These are phyloP conservation scores for Royoungia palumana DNA, from an alignment of 768 basidiomycete genomes.

Conservation along the genomic window DNA sequence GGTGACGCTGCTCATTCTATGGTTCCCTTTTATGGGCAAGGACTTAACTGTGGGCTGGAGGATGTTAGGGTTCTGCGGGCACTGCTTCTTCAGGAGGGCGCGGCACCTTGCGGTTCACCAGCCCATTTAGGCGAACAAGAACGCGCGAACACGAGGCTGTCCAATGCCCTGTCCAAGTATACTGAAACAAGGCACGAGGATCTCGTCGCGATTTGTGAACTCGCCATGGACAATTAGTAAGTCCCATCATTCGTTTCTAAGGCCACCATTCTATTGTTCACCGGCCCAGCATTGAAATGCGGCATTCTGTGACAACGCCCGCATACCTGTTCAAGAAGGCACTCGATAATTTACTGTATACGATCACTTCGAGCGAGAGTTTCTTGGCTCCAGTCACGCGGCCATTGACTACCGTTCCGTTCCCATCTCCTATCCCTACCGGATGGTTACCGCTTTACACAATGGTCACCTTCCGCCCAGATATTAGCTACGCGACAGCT, in stretches of 20 bases:
- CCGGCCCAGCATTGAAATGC: conserved; percentile 81
- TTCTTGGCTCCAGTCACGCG: conserved; percentile 47
- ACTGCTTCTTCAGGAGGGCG: conserved; percentile 67
- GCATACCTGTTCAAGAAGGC: conserved; percentile 75
- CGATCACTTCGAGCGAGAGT: conserved; percentile 51
- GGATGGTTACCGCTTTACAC: conserved; percentile 95
- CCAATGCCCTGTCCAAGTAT: conserved; percentile 70
- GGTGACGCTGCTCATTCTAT: conserved; percentile 97
- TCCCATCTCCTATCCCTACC: conserved; percentile 53
- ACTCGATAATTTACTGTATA: conserved; percentile 71
- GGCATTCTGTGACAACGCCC: conserved; percentile 83
- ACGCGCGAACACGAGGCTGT: conserved; percentile 53
- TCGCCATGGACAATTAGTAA: conserved; percentile 97
- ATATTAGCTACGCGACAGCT: conserved; percentile 86
- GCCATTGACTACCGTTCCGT: conserved; percentile 48
- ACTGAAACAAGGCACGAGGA: conserved; percentile 82
- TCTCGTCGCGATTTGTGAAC: conserved; percentile 83
- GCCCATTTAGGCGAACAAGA: conserved; percentile 28
- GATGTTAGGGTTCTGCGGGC: conserved; percentile 88
- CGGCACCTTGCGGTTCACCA: conserved; percentile 44
- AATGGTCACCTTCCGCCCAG: conserved; percentile 97
- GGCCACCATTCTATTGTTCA: conserved; percentile 18
- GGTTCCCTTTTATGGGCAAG: conserved; percentile 99
- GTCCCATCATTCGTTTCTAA: conserved; percentile 38
- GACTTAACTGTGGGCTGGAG: conserved; percentile 95